Percentiles rank a stretch among this genome's conserved stretches.
phyloP scores from a whole-genome alignment of 495 filamentous ascomycete species.

The Lasiosphaeriaceae sp. region DNA sequence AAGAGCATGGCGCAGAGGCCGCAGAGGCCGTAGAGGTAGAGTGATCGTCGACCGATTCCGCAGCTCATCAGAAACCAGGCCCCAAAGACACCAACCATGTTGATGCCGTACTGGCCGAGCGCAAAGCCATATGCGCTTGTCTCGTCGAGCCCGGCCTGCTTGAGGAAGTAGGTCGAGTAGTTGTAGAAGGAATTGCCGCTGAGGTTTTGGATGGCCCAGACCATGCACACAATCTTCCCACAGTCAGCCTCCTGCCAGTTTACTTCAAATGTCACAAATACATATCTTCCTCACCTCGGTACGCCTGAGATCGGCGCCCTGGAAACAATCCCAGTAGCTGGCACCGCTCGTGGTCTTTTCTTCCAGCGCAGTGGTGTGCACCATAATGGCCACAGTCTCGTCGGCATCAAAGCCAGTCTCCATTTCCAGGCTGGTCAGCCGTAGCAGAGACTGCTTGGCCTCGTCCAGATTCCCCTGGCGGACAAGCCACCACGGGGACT shows the following conservation, averaged over 20 bases:
- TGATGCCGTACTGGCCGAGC: slow-evolving; percentile 71
- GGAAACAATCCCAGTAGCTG: slow-evolving; percentile 73
- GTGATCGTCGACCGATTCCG: slow-evolving; percentile 64
- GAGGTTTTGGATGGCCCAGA: slow-evolving; percentile 81
- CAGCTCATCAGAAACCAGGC: slow-evolving; percentile 70
- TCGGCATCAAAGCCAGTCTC: slow-evolving; percentile 65
- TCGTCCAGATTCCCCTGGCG: slow-evolving; percentile 63
- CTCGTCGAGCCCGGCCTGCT: slow-evolving; percentile 62
- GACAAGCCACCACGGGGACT: slow-evolving; percentile 81
- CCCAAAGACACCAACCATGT: slow-evolving; percentile 67
- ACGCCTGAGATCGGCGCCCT: slow-evolving; percentile 65
- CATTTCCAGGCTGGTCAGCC: slow-evolving; percentile 55
- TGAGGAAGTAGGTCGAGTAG: slow-evolving; percentile 74
- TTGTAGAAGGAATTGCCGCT: slow-evolving; percentile 76
- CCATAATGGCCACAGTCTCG: slow-evolving; percentile 82
- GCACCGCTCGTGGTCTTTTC: slow-evolving; percentile 65
- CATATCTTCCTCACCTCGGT: slow-evolving; percentile 55
- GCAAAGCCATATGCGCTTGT: slow-evolving; percentile 64
- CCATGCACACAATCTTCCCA: slow-evolving; percentile 60
- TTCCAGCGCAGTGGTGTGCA: slow-evolving; percentile 73
- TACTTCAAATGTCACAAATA: no score
- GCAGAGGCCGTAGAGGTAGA: slow-evolving; percentile 67
- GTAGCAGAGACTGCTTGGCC: slow-evolving; percentile 63
- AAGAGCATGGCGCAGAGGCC: slow-evolving; percentile 63
- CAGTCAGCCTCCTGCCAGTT: no score